Evolutionary conservation across 495 filamentous ascomycete species (phyloP).

Genomic region (Penicillium paradoxum): DNA sequence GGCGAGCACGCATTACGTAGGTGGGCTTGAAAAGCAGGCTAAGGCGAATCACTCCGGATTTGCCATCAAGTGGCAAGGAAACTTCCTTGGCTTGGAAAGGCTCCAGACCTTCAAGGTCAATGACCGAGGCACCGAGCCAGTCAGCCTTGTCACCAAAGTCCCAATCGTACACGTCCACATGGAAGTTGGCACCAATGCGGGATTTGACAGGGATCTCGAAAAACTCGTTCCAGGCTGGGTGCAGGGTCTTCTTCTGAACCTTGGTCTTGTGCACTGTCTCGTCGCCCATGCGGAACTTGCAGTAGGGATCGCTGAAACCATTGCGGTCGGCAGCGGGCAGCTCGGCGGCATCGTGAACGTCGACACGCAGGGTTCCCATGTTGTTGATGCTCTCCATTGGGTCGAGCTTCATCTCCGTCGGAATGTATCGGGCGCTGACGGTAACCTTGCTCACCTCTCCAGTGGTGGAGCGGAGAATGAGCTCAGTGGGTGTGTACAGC

Average conservation of each 20-base stretch:
- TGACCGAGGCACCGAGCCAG: slow-evolving; percentile 69
- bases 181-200: slow-evolving; percentile 79
- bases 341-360: slow-evolving; percentile 81
- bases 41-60: slow-evolving; percentile 76
- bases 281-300: slow-evolving; percentile 85
- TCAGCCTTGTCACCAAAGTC: slow-evolving; percentile 91
- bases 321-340: slow-evolving; percentile 92
- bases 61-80: slow-evolving; percentile 75
- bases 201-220: slow-evolving; percentile 82
- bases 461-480: slow-evolving; percentile 68
- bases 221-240: slow-evolving; percentile 91
- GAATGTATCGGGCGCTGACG: slow-evolving; percentile 89
- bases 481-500: slow-evolving; percentile 80
- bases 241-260: slow-evolving; percentile 90
- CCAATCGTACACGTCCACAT: slow-evolving; percentile 85
- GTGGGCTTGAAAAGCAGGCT: slow-evolving; percentile 89
- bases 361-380: slow-evolving; percentile 86
- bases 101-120: slow-evolving; percentile 77
- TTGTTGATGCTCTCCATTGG: slow-evolving; percentile 97
- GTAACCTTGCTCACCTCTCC: slow-evolving; percentile 77
- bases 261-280: slow-evolving; percentile 89
- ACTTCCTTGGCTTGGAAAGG: slow-evolving; percentile 75
- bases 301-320: slow-evolving; percentile 93
- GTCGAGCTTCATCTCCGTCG: slow-evolving; percentile 88
- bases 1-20: slow-evolving; percentile 81